These are phyloP conservation scores for Aspergillus bertholletiae DNA, from an alignment of 495 filamentous ascomycete genomes.

Conservation along the genomic window DNA sequence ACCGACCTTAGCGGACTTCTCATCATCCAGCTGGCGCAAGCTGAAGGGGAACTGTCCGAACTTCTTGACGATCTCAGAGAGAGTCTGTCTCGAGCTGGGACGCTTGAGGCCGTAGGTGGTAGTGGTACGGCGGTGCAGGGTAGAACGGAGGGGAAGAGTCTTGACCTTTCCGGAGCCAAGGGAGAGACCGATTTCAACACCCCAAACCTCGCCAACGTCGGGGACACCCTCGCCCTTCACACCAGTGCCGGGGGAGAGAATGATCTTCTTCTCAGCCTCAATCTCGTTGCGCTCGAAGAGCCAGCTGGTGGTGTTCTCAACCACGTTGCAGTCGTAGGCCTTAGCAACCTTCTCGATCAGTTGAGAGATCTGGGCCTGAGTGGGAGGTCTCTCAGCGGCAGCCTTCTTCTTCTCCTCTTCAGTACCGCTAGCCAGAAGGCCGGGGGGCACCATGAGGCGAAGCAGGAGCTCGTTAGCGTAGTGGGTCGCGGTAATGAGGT, in stretches of 20 bases:
- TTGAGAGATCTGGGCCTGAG: conserved; percentile 78
- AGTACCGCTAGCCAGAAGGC: conserved; percentile 73
- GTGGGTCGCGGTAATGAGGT: conserved; percentile 85
- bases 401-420: conserved; percentile 96
- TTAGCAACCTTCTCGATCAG: conserved; percentile 90
- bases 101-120: conserved; percentile 90
- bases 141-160: conserved; percentile 78
- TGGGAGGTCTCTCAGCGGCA: conserved; percentile 70
- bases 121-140: conserved; percentile 86
- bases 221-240: conserved; percentile 88
- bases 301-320: conserved; percentile 98
- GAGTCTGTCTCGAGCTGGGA: conserved; percentile 80
- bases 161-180: conserved; percentile 93
- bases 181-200: conserved; percentile 91
- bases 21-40: conserved; percentile 93
- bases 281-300: conserved; percentile 95
- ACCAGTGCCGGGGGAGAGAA: conserved; percentile 77
- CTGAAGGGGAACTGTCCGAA: conserved; percentile 98
- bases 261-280: conserved; percentile 97
- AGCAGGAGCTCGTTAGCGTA: conserved; percentile 95
- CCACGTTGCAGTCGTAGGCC: conserved; percentile 84
- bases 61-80: conserved; percentile 92
- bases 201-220: conserved; percentile 95
- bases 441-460: conserved; percentile 84
- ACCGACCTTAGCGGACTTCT: conserved; percentile 92